Conservation (phyloP, 1,284 basidiomycete species). For the Caloboletus firmus region DNA sequence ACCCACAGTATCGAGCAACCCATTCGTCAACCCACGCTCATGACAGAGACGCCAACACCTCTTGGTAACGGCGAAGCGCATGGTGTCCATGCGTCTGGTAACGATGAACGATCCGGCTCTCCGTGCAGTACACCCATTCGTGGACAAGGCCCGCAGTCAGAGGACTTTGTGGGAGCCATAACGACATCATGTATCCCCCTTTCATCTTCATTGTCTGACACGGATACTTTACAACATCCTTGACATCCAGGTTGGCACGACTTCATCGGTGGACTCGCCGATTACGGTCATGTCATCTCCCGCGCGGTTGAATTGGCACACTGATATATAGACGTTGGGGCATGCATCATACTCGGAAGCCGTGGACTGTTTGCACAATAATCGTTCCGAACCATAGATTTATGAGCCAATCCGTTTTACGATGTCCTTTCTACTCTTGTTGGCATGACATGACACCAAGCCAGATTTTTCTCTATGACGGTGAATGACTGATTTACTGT, state of each 20-base stretch:
- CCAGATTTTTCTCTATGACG: constrained; percentile 6
- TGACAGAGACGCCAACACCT: constrained; percentile 15
- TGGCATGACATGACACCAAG: constrained; percentile 8
- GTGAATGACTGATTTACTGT: constrained; percentile 12
- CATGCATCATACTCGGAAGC: constrained; percentile 17
- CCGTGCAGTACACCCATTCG: not conserved
- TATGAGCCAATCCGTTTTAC: constrained; percentile 19
- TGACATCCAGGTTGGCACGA: constrained; percentile 40
- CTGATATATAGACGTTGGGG: constrained; percentile 22
- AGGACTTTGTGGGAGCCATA: constrained; percentile 12
- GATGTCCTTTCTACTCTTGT: constrained; percentile 17
- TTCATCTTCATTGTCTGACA: constrained; percentile 30
- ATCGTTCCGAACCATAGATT: constrained; percentile 27
- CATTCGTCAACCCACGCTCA: constrained; percentile 16
- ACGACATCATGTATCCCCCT: constrained; percentile 27
- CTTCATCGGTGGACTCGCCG: constrained; percentile 38
- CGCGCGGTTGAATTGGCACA: constrained; percentile 13
- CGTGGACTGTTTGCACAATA: constrained; percentile 17
- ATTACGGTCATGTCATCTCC: constrained; percentile 23
- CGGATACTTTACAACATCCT: constrained; percentile 24
- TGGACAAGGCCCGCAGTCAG: constrained; percentile 11
- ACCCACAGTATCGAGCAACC: constrained; percentile 29
- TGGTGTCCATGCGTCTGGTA: constrained; percentile 4
- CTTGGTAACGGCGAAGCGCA: constrained; percentile 13
- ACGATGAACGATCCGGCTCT: constrained; percentile 15